These are phyloP conservation scores for Fraxinus platypoda DNA, from an alignment of 305 asterid genomes.

Conservation along the genomic window DNA sequence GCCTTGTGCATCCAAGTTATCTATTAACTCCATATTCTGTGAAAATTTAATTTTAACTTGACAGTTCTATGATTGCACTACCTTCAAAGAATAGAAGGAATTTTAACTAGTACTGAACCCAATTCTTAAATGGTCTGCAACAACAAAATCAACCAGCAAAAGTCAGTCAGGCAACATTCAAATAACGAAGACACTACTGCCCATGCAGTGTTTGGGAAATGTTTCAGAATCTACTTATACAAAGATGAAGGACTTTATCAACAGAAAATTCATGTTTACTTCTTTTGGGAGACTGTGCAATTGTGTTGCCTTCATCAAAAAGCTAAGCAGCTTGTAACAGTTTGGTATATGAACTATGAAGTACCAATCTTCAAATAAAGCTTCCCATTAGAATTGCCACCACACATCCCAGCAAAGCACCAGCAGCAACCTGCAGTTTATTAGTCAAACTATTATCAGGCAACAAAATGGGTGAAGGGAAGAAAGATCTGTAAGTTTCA, in stretches of 20 bases:
- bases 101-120: background rate
- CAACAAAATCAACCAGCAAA: background rate
- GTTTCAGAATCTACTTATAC: constrained; percentile 4
- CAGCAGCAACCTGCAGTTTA: constrained; percentile 49
- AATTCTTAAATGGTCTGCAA: background rate
- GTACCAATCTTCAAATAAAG: constrained; percentile 14
- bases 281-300: constrained; percentile 10
- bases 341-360: background rate
- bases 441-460: constrained; percentile 1
- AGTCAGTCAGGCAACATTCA: background rate
- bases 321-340: background rate
- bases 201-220: background rate
- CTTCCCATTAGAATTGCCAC: constrained; percentile 47
- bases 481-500: background rate
- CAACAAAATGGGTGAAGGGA: background rate
- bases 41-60: background rate
- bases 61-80: background rate
- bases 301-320: background rate
- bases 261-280: constrained; percentile 13
- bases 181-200: background rate
- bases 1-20: no score
- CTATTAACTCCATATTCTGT: background rate
- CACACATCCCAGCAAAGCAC: constrained; percentile 51
- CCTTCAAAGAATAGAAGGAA: background rate
- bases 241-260: constrained; percentile 9